A percentile compares a stretch with the other conserved stretches of the same genome.
These are phyloP conservation scores for Amoeboaphelidium protococcarum DNA, from an alignment of 371 early-diverging fungal genomes.

Conservation along the genomic window DNA sequence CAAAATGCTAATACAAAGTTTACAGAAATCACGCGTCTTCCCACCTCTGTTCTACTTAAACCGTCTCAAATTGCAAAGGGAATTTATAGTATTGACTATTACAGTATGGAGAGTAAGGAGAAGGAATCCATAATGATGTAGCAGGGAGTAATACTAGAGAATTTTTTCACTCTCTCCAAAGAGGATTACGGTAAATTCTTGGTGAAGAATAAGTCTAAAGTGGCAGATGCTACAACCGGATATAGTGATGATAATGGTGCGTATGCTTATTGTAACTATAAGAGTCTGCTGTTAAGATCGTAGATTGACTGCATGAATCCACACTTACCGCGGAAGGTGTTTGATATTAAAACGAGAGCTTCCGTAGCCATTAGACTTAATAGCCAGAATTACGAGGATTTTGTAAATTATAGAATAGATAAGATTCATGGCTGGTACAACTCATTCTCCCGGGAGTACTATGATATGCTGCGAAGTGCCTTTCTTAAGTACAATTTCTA, in stretches of 20 bases:
- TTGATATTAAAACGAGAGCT: slow-evolving; percentile 84
- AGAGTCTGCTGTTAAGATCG: slow-evolving; percentile 48
- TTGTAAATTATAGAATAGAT: slow-evolving; percentile 14
- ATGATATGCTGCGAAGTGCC: slow-evolving; percentile 67
- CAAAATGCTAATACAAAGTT: slow-evolving; percentile 21
- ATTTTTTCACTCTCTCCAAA: slow-evolving; percentile 35
- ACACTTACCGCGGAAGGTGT: slow-evolving; percentile 39
- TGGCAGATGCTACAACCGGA: neutral
- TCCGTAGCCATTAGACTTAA: slow-evolving; percentile 58
- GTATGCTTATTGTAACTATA: slow-evolving; percentile 4
- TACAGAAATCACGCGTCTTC: slow-evolving; percentile 25
- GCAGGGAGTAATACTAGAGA: slow-evolving; percentile 62
- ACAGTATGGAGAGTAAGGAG: slow-evolving; percentile 29
- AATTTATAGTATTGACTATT: slow-evolving; percentile 52
- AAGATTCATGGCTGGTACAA: slow-evolving; percentile 26
- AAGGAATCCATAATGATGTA: slow-evolving; percentile 1
- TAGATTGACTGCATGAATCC: slow-evolving; percentile 69
- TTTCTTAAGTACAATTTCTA: slow-evolving; percentile 73
- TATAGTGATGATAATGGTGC: neutral
- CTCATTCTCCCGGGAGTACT: slow-evolving; percentile 77
- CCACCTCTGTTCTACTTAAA: slow-evolving; percentile 30
- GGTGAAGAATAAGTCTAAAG: slow-evolving; percentile 18
- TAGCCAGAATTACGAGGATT: slow-evolving; percentile 32
- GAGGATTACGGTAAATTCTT: slow-evolving; percentile 32
- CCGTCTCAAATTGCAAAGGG: slow-evolving; percentile 22